phyloP scores from a whole-genome alignment of 208 protist species.

The Angomonas ambiguus region DNA sequence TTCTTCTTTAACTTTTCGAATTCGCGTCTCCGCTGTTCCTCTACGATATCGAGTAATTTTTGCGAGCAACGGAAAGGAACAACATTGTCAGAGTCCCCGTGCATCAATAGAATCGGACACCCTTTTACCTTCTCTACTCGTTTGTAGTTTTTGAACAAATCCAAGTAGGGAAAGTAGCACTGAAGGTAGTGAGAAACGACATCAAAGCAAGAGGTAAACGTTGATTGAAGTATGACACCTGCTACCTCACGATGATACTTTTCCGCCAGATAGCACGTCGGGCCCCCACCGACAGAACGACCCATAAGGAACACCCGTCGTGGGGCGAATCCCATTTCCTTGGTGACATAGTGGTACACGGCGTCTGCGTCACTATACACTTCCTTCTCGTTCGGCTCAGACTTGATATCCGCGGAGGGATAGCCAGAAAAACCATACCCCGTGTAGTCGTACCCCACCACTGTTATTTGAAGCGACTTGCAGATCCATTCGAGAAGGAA shows the following conservation, averaged over 20 bases:
- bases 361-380: conserved; percentile 69
- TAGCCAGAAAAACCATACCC: conserved; percentile 61
- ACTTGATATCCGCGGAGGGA: background rate
- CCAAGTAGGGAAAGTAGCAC: conserved; percentile 25
- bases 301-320: conserved; percentile 55
- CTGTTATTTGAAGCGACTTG: conserved; percentile 19
- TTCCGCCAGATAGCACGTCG: conserved; percentile 65
- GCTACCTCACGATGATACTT: conserved; percentile 56
- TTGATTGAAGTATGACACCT: conserved; percentile 61
- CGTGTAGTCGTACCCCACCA: conserved; percentile 77
- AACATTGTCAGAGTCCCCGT: conserved; percentile 51
- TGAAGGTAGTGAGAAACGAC: conserved; percentile 24
- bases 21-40: background rate
- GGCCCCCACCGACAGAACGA: conserved; percentile 72
- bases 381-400: conserved; percentile 25
- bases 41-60: conserved; percentile 26
- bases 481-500: conserved; percentile 24
- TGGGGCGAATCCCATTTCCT: conserved; percentile 28
- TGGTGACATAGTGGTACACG: conserved; percentile 50
- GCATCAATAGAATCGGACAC: conserved; percentile 67
- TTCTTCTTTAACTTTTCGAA: background rate
- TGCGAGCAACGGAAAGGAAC: conserved; percentile 51
- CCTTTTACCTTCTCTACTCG: conserved; percentile 30
- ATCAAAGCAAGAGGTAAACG: conserved; percentile 66
- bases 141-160: conserved; percentile 59